Evolutionary conservation across 106 monocot species (phyloP), one percentile per base, ranked within the genome.

Genomic region (Dioscorea dumetorum): DNA sequence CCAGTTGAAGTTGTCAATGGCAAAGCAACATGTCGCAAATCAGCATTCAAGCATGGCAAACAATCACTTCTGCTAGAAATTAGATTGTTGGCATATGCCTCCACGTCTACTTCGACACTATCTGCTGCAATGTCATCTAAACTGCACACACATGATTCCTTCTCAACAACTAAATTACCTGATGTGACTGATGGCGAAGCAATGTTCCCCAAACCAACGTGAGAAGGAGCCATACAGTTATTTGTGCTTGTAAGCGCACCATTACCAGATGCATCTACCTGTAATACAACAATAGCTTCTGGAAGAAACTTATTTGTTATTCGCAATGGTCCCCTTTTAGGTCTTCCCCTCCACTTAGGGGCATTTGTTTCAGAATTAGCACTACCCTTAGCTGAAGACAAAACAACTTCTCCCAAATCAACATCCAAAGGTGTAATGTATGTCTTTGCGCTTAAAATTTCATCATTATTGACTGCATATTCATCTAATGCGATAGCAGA

Each of bases 341-440:
- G 49, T 34, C 67, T 72, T 63, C 49, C 66, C 57, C 64, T 71
- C 4, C 16, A 21, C 15, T 19, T 71, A 28, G 17, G 57, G 62
- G 24, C 21, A 58, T 24, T 48, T 41, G 49, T 60, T 50, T 60
- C 62, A 4, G 57, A 19, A 24, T 70, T 69, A 61, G 23, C 22
- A 31, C 56, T 48, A 35, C 50, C 16, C 48, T 21, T n/a, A 61
- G 18, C 51, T 61, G 8, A 19, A 24, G 54, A 16, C 8, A 23
- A 23, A 22, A 32, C 62, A 32, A 17, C 62, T 4, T 33, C 62
- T 33, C 31, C 34, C 2, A 15, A 33, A 12, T 63, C 62, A 33
- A 20, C 22, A 23, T 23, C 22, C 11, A 59, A 59, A 59, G 59
- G 59, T 4, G 11, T 2, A 23, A 59, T 59, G 19, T 19, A 56